A percentile compares a stretch with the other conserved stretches of the same genome.
Conservation (phyloP, 441 rosid species). For the Erodium texanum region DNA sequence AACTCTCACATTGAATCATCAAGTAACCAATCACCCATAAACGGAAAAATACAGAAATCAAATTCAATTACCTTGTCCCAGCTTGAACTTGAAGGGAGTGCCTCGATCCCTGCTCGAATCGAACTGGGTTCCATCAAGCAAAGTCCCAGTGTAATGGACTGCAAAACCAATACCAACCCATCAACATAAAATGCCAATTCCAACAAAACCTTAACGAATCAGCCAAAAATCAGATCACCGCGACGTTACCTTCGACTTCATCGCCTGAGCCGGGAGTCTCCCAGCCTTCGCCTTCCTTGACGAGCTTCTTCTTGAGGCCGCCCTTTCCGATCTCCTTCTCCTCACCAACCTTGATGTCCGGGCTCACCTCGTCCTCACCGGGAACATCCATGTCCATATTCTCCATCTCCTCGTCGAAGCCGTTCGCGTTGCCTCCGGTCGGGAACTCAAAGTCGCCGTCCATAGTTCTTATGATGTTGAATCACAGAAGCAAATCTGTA, state of each 20-base stretch:
- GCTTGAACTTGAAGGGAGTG: neutral
- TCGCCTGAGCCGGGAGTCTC: conserved; percentile 63
- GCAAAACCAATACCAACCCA: conserved; percentile 1
- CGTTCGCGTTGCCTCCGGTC: conserved; percentile 18
- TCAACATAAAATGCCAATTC: neutral
- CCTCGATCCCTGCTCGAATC: neutral
- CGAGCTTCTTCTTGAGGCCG: conserved; percentile 64
- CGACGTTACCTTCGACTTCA: conserved; percentile 63
- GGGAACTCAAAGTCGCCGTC: conserved; percentile 61
- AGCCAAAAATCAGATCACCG: neutral
- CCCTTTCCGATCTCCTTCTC: conserved; percentile 58
- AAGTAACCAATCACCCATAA: too few relatives aligned
- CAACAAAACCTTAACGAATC: neutral
- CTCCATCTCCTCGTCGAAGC: conserved; percentile 21
- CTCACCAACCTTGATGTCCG: conserved; percentile 44
- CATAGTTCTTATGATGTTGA: conserved; percentile 20
- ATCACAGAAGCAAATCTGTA: too few relatives aligned
- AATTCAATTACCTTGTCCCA: neutral
- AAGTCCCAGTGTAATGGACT: conserved; percentile 1
- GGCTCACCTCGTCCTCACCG: conserved; percentile 16
- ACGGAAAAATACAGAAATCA: neutral
- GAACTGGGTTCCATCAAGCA: neutral
- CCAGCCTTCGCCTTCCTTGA: conserved; percentile 58
- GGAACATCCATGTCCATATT: conserved; percentile 25
- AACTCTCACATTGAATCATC: too few relatives aligned